Conservation (phyloP, 768 basidiomycete species). For the Neoboletus magnificus region DNA sequence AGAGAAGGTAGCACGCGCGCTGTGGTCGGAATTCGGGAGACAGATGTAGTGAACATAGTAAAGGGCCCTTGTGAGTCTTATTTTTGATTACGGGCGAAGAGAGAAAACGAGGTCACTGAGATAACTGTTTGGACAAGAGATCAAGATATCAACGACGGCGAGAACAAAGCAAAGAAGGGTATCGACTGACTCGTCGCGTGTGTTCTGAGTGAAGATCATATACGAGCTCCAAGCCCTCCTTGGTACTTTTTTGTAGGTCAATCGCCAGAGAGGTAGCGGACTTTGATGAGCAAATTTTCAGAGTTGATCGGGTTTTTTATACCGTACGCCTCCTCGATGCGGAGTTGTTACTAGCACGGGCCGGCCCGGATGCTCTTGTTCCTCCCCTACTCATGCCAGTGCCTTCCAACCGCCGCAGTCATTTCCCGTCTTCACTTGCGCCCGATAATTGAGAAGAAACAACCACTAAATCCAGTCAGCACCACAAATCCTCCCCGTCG, state of each 20-base stretch:
- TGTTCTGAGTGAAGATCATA: conserved; percentile 34
- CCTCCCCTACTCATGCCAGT: too few relatives aligned
- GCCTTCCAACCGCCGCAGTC: neutral
- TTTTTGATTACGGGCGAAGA: conserved; percentile 17
- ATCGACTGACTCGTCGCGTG: conserved; percentile 34
- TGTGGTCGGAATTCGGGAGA: conserved; percentile 13
- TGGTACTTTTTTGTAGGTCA: neutral
- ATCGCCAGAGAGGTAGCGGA: neutral
- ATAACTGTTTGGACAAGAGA: conserved; percentile 15
- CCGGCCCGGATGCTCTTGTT: neutral
- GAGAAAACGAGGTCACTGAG: conserved; percentile 34
- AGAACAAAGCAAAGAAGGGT: neutral
- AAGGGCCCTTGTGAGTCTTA: neutral
- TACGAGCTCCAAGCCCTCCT: conserved; percentile 20
- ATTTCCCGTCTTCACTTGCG: neutral
- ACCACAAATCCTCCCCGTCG: neutral
- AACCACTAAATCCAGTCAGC: neutral
- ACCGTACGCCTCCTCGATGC: neutral
- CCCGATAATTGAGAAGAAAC: neutral
- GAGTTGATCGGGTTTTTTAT: neutral
- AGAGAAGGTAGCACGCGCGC: conserved; percentile 12
- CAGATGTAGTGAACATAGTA: conserved; percentile 10
- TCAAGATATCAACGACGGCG: conserved; percentile 1
- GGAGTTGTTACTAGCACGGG: neutral
- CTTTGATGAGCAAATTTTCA: neutral